A percentile compares a stretch with the other conserved stretches of the same genome.
These are phyloP conservation scores for Voacanga thouarsii DNA, from an alignment of 257 asterid genomes.

Conservation along the genomic window DNA sequence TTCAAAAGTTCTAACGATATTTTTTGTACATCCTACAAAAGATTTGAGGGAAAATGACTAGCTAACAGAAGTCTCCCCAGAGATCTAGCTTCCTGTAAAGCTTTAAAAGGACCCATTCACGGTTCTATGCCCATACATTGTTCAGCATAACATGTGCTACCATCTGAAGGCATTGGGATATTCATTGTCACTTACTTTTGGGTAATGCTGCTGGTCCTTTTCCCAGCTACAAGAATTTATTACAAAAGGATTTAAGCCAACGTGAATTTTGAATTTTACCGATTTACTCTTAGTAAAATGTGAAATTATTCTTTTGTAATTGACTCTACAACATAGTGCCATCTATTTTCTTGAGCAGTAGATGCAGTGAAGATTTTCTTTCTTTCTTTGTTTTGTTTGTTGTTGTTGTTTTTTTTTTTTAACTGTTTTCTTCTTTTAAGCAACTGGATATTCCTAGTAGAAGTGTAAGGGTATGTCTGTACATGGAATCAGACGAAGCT, in stretches of 20 bases:
- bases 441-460: not conserved
- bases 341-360: not conserved
- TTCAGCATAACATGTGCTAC: constrained; percentile 28
- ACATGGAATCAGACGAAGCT: not conserved
- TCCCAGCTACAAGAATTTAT: not conserved
- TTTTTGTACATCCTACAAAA: not conserved
- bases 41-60: not conserved
- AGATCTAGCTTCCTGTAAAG: not conserved
- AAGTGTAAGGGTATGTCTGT: not conserved
- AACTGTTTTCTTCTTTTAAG: too few species aligned
- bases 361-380: not conserved
- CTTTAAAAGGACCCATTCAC: constrained; percentile 20
- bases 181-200: not conserved
- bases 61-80: too few species aligned
- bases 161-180: not conserved
- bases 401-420: too few species aligned
- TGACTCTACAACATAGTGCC: not conserved
- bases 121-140: constrained; percentile 12
- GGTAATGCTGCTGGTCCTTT: not conserved
- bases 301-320: not conserved
- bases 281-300: not conserved
- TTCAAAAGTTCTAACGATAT: not conserved
- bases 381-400: too few species aligned
- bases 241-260: not conserved
- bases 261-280: too few species aligned